Evolutionary conservation across 139 green algal species (phyloP).

Genomic region (Coelastrella sp.): DNA sequence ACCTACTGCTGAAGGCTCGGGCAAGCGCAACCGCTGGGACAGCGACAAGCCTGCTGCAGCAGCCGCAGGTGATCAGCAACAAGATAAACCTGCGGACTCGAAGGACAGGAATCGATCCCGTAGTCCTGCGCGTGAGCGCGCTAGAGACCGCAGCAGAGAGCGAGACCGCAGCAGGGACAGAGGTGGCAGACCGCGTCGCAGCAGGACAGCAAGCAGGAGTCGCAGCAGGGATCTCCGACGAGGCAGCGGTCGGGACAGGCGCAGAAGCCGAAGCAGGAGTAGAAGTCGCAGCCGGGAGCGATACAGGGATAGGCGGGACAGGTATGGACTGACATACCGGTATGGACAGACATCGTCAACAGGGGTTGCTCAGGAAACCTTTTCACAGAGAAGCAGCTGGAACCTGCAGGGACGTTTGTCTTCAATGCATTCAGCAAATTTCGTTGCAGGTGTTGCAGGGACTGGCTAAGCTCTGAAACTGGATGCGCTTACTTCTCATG

Average conservation of each 20-base stretch:
- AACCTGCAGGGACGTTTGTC: background rate
- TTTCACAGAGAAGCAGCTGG: background rate
- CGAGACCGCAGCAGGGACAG: background rate
- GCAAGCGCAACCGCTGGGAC: background rate
- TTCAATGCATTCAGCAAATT: background rate
- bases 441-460: background rate
- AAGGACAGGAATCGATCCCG: background rate
- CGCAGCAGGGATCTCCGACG: background rate
- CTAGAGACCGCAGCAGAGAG: background rate
- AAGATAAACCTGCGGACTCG: background rate
- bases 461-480: background rate
- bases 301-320: background rate
- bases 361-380: background rate
- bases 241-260: background rate
- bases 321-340: background rate
- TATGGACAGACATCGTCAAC: background rate
- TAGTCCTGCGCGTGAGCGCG: background rate
- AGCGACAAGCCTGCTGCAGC: background rate
- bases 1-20: background rate
- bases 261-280: background rate
- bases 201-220: background rate
- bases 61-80: background rate
- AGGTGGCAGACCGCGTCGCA: background rate
- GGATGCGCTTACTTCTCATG: background rate
- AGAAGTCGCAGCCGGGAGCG: background rate